These are phyloP conservation scores for Trypanosoma rangeli DNA, from an alignment of 208 protist species.

Conservation along the genomic window DNA sequence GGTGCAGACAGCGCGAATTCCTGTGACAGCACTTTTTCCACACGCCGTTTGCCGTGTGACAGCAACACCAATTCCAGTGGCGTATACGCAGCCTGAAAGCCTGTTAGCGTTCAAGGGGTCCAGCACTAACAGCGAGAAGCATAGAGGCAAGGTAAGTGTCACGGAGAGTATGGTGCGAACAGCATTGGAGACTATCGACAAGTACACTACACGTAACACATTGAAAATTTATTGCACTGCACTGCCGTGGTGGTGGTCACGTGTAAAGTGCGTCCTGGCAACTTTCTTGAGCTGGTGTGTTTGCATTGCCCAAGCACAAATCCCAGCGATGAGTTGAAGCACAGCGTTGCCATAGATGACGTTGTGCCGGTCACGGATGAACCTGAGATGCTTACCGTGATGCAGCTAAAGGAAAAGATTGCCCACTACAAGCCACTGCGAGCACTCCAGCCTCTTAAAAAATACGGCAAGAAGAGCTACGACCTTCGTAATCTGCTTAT, in stretches of 20 bases:
- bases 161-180: constrained; percentile 31
- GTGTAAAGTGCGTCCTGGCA: constrained; percentile 57
- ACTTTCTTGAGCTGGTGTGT: constrained; percentile 77
- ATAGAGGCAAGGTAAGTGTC: constrained; percentile 13
- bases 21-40: constrained; percentile 74
- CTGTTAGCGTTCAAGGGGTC: constrained; percentile 34
- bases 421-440: constrained; percentile 61
- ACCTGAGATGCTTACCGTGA: constrained; percentile 67
- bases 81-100: constrained; percentile 54
- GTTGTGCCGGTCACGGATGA: constrained; percentile 68
- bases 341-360: constrained; percentile 83
- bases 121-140: background rate
- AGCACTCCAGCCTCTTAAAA: constrained; percentile 38
- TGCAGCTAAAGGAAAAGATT: constrained; percentile 81
- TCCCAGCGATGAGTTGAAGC: constrained; percentile 44
- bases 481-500: constrained; percentile 85
- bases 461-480: constrained; percentile 25
- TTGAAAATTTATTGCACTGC: constrained; percentile 59
- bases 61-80: constrained; percentile 54
- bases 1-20: constrained; percentile 46
- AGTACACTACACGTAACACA: constrained; percentile 37
- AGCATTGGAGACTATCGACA: constrained; percentile 45
- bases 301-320: constrained; percentile 70
- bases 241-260: constrained; percentile 84
- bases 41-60: constrained; percentile 76